Evolutionary conservation across 78 protist species (phyloP), one percentile per base, ranked within the genome.

Genomic region (Mastigamoeba balamuthi): DNA sequence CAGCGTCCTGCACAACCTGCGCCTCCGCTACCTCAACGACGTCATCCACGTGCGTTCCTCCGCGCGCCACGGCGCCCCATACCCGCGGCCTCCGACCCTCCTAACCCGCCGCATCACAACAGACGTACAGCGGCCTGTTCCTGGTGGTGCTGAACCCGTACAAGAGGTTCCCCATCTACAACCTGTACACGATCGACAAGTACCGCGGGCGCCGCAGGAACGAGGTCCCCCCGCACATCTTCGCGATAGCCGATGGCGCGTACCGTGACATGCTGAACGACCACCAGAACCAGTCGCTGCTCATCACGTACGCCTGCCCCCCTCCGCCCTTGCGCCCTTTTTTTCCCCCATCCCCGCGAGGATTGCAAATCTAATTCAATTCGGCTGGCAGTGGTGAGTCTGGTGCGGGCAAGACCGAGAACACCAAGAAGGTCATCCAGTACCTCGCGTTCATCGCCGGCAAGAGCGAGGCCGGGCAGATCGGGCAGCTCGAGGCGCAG

Each of bases 361-460:
- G n/a, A n/a, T n/a, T n/a, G n/a, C n/a, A n/a, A n/a, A n/a, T n/a
- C n/a, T n/a, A n/a, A n/a, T n/a, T n/a, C n/a, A n/a, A n/a, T n/a
- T n/a, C n/a, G n/a, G n/a, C n/a, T 65, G 27, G 25, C 6, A 52
- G 74, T 42, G 95, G 95, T 53, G 98, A 95, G 73, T 91, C 95
- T 48, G 99, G 99, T 43, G 99, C 99, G 0, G 99, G 99, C 68
- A 96, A 96, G 44, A 76, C 78, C 10, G 74, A 82, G 29, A 40
- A 70, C 63, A 65, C 76, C 44, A 81, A 75, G 35, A 84, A 82
- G 43, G 96, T 96, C 52, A 95, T 96, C 81, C 93, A 91, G 85
- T 96, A 96, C 76, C 64, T 96, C 29, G 95, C 98, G 0, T 40
- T 76, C 3, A 89, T 95, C 38, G 92, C 97, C 29, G 85, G 92